These are phyloP conservation scores for Coemansia sp. DNA, from an alignment of 192 early-diverging fungal genomes.

Conservation along the genomic window DNA sequence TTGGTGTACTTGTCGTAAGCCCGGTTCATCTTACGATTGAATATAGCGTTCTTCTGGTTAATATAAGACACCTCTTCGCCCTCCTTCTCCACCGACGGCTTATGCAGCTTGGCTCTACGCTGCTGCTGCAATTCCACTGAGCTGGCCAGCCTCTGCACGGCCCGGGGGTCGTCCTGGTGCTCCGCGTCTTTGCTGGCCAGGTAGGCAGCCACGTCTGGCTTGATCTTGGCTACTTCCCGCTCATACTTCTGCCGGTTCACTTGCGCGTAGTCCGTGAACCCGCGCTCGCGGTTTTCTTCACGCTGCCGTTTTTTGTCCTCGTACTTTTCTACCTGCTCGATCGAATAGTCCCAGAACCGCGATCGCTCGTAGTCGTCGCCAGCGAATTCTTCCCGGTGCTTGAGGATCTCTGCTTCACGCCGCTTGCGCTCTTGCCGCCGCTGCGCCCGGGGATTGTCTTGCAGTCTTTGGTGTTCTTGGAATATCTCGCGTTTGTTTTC, in stretches of 20 bases:
- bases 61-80: conserved; percentile 94
- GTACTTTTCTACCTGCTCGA: conserved; percentile 79
- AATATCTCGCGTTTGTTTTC: conserved; percentile 75
- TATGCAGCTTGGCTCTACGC: conserved; percentile 55
- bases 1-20: conserved; percentile 94
- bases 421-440: conserved; percentile 65
- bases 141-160: conserved; percentile 66
- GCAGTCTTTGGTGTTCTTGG: conserved; percentile 70
- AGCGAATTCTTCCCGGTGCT: conserved; percentile 57
- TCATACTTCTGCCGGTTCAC: conserved; percentile 87
- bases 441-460: conserved; percentile 64
- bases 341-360: conserved; percentile 79
- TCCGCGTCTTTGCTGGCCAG: conserved; percentile 34
- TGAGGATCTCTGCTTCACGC: conserved; percentile 71
- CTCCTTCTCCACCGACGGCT: conserved; percentile 55
- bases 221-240: conserved; percentile 71
- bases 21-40: conserved; percentile 94
- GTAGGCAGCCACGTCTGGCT: conserved; percentile 79
- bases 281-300: conserved; percentile 59
- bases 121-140: conserved; percentile 75
- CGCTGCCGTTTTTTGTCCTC: conserved; percentile 64
- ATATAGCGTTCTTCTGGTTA: conserved; percentile 91
- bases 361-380: conserved; percentile 84
- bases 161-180: conserved; percentile 61
- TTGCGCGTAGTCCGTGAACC: conserved; percentile 85